phyloP scores from a whole-genome alignment of 2,329 filamentous ascomycete genomes.

The Sarocladiaceae sp. region DNA sequence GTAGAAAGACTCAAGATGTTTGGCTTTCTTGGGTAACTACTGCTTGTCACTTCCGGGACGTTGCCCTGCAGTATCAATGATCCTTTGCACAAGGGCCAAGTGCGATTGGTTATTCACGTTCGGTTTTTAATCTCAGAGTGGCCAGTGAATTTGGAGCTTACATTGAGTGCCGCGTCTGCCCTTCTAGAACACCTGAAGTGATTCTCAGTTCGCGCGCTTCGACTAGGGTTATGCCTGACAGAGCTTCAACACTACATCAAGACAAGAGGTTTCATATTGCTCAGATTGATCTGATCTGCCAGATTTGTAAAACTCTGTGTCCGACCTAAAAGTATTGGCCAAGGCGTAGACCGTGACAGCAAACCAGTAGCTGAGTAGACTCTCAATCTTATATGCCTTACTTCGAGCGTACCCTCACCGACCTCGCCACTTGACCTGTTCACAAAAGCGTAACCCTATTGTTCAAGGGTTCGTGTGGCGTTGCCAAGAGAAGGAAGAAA shows the following conservation, averaged over 20 bases:
- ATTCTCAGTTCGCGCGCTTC: no score
- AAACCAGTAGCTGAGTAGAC: neutral
- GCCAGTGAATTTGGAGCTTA: no score
- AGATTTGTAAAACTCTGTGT: neutral
- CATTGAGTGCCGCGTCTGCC: no score
- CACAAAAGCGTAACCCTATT: neutral
- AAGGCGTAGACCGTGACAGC: neutral
- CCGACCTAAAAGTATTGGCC: neutral
- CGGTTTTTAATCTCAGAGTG: no score
- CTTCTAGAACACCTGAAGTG: no score
- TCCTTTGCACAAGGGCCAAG: no score
- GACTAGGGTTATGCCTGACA: no score
- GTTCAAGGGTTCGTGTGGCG: neutral
- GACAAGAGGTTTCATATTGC: neutral
- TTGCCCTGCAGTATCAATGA: no score
- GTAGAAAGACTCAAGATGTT: no score
- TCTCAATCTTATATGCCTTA: neutral
- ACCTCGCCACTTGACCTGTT: neutral
- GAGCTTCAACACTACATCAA: neutral
- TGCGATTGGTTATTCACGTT: no score
- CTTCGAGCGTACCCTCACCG: neutral
- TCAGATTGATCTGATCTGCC: neutral
- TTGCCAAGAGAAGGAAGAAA: neutral
- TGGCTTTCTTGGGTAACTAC: no score
- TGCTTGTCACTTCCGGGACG: no score